Evolutionary conservation across 2,329 filamentous ascomycete genomes (phyloP).

Genomic region (Zymoseptoria tritici): DNA sequence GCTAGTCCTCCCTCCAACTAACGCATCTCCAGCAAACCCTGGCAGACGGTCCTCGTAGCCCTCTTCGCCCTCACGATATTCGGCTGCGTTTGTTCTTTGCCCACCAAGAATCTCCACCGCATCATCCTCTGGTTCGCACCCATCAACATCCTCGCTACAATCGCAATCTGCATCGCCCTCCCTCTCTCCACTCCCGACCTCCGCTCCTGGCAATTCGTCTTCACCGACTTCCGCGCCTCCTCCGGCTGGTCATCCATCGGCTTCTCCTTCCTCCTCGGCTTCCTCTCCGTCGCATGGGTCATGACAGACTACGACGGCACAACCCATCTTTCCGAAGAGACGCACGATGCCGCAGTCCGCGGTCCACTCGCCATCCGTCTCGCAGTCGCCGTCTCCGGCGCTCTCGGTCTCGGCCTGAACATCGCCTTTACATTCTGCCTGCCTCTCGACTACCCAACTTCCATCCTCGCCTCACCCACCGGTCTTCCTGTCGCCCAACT

Average conservation of each 20-base stretch:
- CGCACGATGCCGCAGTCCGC: slow-evolving; percentile 53
- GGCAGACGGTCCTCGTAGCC: slow-evolving; percentile 52
- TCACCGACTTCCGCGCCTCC: slow-evolving; percentile 53
- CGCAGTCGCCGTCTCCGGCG: slow-evolving; percentile 43
- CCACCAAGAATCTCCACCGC: slow-evolving; percentile 51
- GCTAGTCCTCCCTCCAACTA: background rate
- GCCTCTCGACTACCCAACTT: slow-evolving; percentile 45
- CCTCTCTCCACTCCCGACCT: slow-evolving; percentile 53
- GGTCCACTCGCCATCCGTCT: slow-evolving; percentile 51
- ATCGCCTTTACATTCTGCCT: slow-evolving; percentile 58
- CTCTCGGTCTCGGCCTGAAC: slow-evolving; percentile 55
- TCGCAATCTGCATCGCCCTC: slow-evolving; percentile 53
- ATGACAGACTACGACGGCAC: slow-evolving; percentile 64
- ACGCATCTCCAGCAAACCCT: slow-evolving; percentile 41
- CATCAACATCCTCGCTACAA: slow-evolving; percentile 56
- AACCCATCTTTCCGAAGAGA: slow-evolving; percentile 62
- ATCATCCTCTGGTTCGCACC: slow-evolving; percentile 60
- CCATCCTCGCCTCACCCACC: slow-evolving; percentile 49
- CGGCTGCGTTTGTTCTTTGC: slow-evolving; percentile 56
- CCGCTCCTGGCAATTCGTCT: slow-evolving; percentile 53
- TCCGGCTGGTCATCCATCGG: slow-evolving; percentile 55
- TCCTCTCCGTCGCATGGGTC: slow-evolving; percentile 53
- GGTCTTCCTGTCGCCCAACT: slow-evolving; percentile 51
- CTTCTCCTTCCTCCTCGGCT: slow-evolving; percentile 57
- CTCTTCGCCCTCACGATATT: slow-evolving; percentile 49